A percentile compares a stretch with the other conserved stretches of the same genome.
These are phyloP conservation scores for Leccinum subrobustum DNA, from an alignment of 1,284 basidiomycete genomes.

Conservation along the genomic window DNA sequence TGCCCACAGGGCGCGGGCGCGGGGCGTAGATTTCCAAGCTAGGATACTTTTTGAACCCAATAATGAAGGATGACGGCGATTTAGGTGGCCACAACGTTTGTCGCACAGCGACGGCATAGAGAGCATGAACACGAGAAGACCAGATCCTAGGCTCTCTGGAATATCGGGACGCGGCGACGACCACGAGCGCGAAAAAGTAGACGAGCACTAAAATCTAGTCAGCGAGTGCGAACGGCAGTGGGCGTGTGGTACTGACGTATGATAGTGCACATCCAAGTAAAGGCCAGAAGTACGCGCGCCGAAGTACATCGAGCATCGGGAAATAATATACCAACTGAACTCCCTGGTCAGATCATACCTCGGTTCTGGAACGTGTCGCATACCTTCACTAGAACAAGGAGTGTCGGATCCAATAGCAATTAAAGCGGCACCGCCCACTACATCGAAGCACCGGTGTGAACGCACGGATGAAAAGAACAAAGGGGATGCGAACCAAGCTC, in stretches of 20 bases:
- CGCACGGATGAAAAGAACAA: neutral
- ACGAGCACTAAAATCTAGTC: constrained; percentile 37
- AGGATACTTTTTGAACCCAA: constrained; percentile 33
- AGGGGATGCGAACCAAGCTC: constrained; percentile 52
- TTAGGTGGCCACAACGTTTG: constrained; percentile 29
- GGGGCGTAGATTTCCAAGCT: constrained; percentile 42
- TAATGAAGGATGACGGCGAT: constrained; percentile 30
- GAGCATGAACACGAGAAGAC: constrained; percentile 48
- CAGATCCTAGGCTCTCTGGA: constrained; percentile 50
- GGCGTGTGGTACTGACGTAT: constrained; percentile 43
- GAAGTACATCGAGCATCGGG: constrained; percentile 47
- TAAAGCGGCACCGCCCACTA: constrained; percentile 49
- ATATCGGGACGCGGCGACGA: constrained; percentile 36
- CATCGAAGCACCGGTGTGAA: constrained; percentile 12
- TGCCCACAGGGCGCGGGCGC: constrained; percentile 42
- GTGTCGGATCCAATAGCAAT: constrained; percentile 38
- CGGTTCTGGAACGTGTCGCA: neutral
- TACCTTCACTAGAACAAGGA: constrained; percentile 21
- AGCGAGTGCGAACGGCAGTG: neutral
- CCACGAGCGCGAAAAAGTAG: constrained; percentile 42
- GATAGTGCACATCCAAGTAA: constrained; percentile 60
- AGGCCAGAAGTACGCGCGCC: constrained; percentile 55
- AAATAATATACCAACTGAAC: constrained; percentile 4
- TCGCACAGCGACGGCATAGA: constrained; percentile 38
- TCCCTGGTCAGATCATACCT: constrained; percentile 11